A percentile compares a stretch with the other conserved stretches of the same genome.
phyloP scores from a whole-genome alignment of 768 basidiomycete genomes.

The Xerocomellus chrysenteron region DNA sequence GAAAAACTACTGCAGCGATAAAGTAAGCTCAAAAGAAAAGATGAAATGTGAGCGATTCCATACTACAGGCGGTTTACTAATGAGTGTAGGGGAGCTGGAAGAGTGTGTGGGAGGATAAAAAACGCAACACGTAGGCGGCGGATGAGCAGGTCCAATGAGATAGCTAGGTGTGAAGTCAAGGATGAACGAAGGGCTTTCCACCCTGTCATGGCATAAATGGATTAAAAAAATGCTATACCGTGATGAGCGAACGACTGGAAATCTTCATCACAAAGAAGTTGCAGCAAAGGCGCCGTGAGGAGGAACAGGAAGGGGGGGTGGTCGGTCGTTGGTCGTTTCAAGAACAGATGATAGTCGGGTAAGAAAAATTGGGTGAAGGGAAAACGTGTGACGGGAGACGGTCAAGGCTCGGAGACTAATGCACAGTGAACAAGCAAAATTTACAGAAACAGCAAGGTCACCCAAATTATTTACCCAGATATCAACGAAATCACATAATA shows the following conservation, averaged over 20 bases:
- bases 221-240: conserved; percentile 23
- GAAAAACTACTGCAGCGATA: conserved; percentile 23
- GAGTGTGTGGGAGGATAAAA: conserved; percentile 4
- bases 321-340: conserved; percentile 16
- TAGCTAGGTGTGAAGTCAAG: conserved; percentile 14
- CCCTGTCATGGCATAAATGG: conserved; percentile 22
- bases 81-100: conserved; percentile 16
- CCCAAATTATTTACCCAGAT: conserved; percentile 14
- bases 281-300: conserved; percentile 1
- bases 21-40: conserved; percentile 18
- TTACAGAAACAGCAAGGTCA: conserved; percentile 22
- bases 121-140: conserved; percentile 6
- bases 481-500: conserved; percentile 63
- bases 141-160: conserved; percentile 18
- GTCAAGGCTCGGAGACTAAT: conserved; percentile 9
- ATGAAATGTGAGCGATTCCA: conserved; percentile 17
- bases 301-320: conserved; percentile 3
- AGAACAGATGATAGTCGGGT: conserved; percentile 10
- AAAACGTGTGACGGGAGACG: conserved; percentile 1
- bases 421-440: conserved; percentile 26
- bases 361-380: background rate
- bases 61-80: conserved; percentile 29
- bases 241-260: conserved; percentile 11
- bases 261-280: conserved; percentile 16
- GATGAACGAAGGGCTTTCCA: conserved; percentile 19